Evolutionary conservation across 306 rosid genomes (phyloP).

Genomic region (Castanea crenata): DNA sequence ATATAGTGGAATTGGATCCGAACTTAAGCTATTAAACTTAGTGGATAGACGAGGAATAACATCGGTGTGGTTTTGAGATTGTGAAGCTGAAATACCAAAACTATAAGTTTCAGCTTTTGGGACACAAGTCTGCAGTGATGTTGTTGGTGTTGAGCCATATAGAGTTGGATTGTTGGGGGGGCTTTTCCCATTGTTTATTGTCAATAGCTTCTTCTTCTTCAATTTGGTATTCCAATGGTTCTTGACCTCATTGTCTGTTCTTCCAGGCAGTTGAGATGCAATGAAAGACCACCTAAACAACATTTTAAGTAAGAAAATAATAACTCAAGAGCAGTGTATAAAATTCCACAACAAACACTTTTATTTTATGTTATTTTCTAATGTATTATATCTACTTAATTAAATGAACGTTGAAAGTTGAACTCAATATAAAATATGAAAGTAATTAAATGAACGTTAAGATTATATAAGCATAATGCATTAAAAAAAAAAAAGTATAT

Average conservation of each 20-base stretch:
- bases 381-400: too few relatives aligned
- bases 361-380: too few relatives aligned
- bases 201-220: constrained; percentile 68
- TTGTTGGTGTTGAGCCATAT: constrained; percentile 18
- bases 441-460: too few relatives aligned
- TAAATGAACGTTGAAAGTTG: too few relatives aligned
- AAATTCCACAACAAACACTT: too few relatives aligned
- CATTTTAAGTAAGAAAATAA: constrained; percentile 5
- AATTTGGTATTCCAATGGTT: constrained; percentile 87
- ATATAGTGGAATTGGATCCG: constrained; percentile 16
- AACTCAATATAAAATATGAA: too few relatives aligned
- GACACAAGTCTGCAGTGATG: constrained; percentile 3
- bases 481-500: background rate
- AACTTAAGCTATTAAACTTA: constrained; percentile 11
- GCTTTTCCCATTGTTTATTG: constrained; percentile 7
- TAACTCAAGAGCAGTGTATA: too few relatives aligned
- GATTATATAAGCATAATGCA: too few relatives aligned
- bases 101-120: constrained; percentile 25
- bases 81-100: constrained; percentile 21
- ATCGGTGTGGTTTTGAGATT: constrained; percentile 18
- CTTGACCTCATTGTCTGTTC: constrained; percentile 92
- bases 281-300: constrained; percentile 74
- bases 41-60: constrained; percentile 16
- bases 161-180: constrained; percentile 13
- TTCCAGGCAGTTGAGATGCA: constrained; percentile 73